A percentile compares a stretch with the other conserved stretches of the same genome.
phyloP scores from a whole-genome alignment of 208 protist species.

The Porcisia hertigi region DNA sequence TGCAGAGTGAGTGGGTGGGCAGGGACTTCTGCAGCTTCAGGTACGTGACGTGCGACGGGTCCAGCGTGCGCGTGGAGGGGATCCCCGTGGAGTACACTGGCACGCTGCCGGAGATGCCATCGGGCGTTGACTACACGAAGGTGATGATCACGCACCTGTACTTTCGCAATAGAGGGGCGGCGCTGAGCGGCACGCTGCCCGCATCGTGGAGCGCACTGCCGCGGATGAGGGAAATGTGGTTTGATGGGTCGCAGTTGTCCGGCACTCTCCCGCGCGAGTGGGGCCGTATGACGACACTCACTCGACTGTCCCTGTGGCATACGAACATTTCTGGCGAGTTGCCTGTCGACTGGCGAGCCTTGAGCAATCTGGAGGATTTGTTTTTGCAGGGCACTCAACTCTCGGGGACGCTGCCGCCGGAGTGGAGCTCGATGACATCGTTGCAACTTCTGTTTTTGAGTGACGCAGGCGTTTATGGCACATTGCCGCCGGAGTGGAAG shows the following conservation, averaged over 20 bases:
- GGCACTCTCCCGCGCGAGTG: conserved; percentile 7
- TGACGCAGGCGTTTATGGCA: too few species aligned
- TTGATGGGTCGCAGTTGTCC: background rate
- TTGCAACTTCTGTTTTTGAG: too few species aligned
- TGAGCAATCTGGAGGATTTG: background rate
- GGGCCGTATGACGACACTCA: background rate
- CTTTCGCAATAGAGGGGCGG: background rate
- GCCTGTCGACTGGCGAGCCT: background rate
- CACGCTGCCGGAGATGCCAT: conserved; percentile 15
- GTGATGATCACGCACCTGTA: background rate
- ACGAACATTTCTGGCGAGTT: background rate
- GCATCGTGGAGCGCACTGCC: background rate
- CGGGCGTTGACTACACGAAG: conserved; percentile 3
- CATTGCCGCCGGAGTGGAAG: too few species aligned
- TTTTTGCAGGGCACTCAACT: background rate
- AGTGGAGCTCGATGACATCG: too few species aligned
- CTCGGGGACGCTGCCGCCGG: conserved; percentile 2
- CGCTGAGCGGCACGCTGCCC: conserved; percentile 10
- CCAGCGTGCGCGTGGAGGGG: background rate
- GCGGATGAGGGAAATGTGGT: background rate
- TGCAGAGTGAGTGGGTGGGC: background rate
- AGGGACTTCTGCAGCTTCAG: background rate
- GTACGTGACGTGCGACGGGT: conserved; percentile 7
- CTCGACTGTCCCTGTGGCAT: background rate
- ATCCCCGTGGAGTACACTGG: background rate